phyloP scores from a whole-genome alignment of 805 yeast genomes.

The Kazachstania psychrophila region DNA sequence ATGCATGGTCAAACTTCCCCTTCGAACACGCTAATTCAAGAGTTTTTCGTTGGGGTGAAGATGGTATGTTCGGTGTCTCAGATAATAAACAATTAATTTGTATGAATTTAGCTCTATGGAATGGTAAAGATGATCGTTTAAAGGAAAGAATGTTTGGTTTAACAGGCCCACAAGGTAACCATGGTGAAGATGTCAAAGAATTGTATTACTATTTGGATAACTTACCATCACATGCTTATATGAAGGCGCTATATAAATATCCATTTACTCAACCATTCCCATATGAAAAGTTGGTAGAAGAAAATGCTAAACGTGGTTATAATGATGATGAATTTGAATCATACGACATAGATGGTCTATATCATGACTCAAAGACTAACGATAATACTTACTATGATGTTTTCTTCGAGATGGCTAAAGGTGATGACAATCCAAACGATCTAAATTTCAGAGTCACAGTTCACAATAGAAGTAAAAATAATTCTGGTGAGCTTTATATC shows the following conservation, averaged over 20 bases:
- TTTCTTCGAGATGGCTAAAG: constrained; percentile 83
- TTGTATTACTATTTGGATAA: constrained; percentile 78
- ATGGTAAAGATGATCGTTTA: constrained; percentile 73
- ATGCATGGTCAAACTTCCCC: constrained; percentile 86
- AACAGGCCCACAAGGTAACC: constrained; percentile 90
- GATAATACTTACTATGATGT: constrained; percentile 78
- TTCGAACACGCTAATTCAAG: constrained; percentile 77
- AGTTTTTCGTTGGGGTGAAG: constrained; percentile 92
- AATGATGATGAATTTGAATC: constrained; percentile 71
- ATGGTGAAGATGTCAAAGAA: constrained; percentile 92
- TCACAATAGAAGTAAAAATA: constrained; percentile 62
- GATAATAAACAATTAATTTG: constrained; percentile 75
- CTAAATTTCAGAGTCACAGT: constrained; percentile 79
- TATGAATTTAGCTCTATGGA: constrained; percentile 79
- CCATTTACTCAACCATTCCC: constrained; percentile 77
- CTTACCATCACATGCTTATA: constrained; percentile 87
- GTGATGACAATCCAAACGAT: constrained; percentile 71
- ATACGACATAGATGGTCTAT: constrained; percentile 60
- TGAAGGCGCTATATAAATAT: constrained; percentile 85
- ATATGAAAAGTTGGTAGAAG: constrained; percentile 62
- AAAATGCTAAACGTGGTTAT: constrained; percentile 57
- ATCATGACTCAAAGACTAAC: constrained; percentile 40
- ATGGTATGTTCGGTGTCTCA: constrained; percentile 83
- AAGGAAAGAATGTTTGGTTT: constrained; percentile 84
- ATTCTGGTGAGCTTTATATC: constrained; percentile 78